Percentiles rank a stretch among this genome's conserved stretches.
These are phyloP conservation scores for Bruguiera parviflora DNA, from an alignment of 345 rosid species.

Conservation along the genomic window DNA sequence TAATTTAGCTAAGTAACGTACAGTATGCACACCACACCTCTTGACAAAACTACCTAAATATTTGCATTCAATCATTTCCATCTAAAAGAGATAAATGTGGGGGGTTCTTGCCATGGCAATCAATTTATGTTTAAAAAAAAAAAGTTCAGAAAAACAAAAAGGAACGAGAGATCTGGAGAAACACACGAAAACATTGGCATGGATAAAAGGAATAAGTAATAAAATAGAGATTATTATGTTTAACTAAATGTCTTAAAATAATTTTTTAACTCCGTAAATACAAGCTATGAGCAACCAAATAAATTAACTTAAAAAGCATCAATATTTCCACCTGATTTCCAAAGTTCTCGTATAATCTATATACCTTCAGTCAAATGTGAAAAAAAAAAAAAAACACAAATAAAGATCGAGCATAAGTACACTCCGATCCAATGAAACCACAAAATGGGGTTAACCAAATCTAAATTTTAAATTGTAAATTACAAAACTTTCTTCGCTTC, in stretches of 20 bases:
- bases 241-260: too few species aligned
- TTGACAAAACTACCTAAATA: neutral
- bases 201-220: neutral
- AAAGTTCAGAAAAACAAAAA: neutral
- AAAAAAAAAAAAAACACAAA: neutral
- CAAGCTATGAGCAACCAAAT: neutral
- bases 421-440: constrained; percentile 19
- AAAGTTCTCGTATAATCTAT: neutral
- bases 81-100: too few species aligned
- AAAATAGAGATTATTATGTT: neutral
- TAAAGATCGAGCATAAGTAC: constrained; percentile 5
- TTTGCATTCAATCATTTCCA: neutral
- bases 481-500: neutral
- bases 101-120: too few species aligned
- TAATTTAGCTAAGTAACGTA: neutral
- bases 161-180: too few species aligned
- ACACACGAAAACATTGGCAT: too few species aligned
- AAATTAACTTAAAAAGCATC: neutral
- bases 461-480: too few species aligned
- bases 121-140: neutral
- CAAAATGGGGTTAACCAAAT: constrained; percentile 10
- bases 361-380: neutral
- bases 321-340: neutral
- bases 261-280: too few species aligned
- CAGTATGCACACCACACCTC: too few species aligned